These are phyloP conservation scores for Aspergillus candidus DNA, from an alignment of 2,329 filamentous ascomycete species.

Conservation along the genomic window DNA sequence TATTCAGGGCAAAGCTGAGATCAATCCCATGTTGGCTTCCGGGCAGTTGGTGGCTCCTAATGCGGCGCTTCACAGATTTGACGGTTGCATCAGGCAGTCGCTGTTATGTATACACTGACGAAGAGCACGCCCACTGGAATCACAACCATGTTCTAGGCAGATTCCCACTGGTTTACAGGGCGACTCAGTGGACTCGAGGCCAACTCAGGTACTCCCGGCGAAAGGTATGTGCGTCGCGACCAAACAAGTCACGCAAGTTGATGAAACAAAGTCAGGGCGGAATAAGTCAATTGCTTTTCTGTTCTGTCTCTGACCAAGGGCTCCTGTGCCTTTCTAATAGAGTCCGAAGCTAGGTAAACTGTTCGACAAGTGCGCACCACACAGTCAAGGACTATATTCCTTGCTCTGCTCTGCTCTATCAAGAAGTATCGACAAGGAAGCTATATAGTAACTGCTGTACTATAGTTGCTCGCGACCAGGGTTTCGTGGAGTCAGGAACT, in stretches of 20 bases:
- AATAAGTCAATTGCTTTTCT: slow-evolving; percentile 35
- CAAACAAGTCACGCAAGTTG: slow-evolving; percentile 16
- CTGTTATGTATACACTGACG: slow-evolving; percentile 13
- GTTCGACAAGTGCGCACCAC: slow-evolving; percentile 33
- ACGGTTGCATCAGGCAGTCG: neutral
- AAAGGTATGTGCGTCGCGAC: slow-evolving; percentile 18
- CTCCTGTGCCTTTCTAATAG: slow-evolving; percentile 61
- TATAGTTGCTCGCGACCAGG: slow-evolving; percentile 38
- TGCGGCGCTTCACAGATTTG: neutral
- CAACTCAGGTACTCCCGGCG: slow-evolving; percentile 12
- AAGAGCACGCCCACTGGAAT: no score
- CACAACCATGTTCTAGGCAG: slow-evolving; percentile 11
- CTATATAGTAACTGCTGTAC: slow-evolving; percentile 53
- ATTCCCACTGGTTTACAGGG: slow-evolving; percentile 23
- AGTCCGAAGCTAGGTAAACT: slow-evolving; percentile 63
- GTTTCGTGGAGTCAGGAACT: slow-evolving; percentile 23
- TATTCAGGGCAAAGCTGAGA: neutral
- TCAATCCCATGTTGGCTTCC: no score
- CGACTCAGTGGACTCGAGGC: slow-evolving; percentile 19
- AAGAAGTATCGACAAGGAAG: slow-evolving; percentile 63
- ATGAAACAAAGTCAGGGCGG: slow-evolving; percentile 30
- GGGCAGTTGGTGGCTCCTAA: neutral
- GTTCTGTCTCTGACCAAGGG: slow-evolving; percentile 29
- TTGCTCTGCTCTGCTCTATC: slow-evolving; percentile 60
- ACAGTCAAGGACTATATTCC: slow-evolving; percentile 41